Evolutionary conservation across 495 filamentous ascomycete genomes (phyloP).

Genomic region (Penicillium canescens): DNA sequence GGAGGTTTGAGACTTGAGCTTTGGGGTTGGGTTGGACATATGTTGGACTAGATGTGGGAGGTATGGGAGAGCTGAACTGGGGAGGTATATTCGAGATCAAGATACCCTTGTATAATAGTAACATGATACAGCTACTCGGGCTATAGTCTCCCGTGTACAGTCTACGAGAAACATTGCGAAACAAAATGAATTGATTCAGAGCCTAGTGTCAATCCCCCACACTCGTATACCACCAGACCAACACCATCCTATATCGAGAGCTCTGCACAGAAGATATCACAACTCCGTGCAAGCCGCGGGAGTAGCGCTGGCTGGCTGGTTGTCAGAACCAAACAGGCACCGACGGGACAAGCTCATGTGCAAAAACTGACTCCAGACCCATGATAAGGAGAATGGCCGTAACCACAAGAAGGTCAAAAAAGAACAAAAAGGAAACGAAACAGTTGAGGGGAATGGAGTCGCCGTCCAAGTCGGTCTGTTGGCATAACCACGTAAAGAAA

Average conservation of each 20-base stretch:
- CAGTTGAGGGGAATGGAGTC: slow-evolving; percentile 20
- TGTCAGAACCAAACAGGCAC: slow-evolving; percentile 16
- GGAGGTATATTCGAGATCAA: background rate
- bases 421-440: slow-evolving; percentile 26
- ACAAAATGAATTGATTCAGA: slow-evolving; percentile 26
- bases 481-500: slow-evolving; percentile 45
- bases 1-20: background rate
- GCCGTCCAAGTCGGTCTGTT: slow-evolving; percentile 40
- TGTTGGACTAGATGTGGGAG: too few relatives aligned
- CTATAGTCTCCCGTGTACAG: background rate
- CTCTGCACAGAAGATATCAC: slow-evolving; percentile 24
- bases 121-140: background rate
- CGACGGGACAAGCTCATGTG: slow-evolving; percentile 17
- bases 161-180: slow-evolving; percentile 3
- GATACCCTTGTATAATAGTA: slow-evolving; percentile 7
- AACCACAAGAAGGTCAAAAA: slow-evolving; percentile 25
- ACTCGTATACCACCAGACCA: slow-evolving; percentile 17
- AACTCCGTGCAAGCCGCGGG: slow-evolving; percentile 16
- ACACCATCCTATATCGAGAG: slow-evolving; percentile 1
- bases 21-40: background rate
- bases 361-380: slow-evolving; percentile 18
- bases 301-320: slow-evolving; percentile 9
- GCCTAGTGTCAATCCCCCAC: slow-evolving; percentile 20
- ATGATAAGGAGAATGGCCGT: slow-evolving; percentile 19
- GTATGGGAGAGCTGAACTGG: too few relatives aligned